Evolutionary conservation across 331 rosid genomes (phyloP).

Genomic region (Pyracantha coccinea): DNA sequence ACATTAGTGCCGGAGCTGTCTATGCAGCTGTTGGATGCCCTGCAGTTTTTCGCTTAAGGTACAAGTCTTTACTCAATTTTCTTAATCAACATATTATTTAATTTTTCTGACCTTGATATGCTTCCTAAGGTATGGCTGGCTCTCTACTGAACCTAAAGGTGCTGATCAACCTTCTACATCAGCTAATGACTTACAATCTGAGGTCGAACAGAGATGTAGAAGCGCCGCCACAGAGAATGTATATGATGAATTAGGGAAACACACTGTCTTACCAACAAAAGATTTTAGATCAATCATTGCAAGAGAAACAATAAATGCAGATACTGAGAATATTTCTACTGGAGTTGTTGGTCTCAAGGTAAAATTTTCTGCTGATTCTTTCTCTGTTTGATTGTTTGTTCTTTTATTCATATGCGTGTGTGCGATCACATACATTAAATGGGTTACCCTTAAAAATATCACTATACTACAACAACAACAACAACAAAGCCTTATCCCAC

Average conservation of each 20-base stretch:
- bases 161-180: constrained; percentile 21
- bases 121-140: constrained; percentile 78
- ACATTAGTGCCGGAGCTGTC: constrained; percentile 46
- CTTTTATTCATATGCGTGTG: background rate
- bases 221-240: constrained; percentile 11
- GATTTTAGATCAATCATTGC: constrained; percentile 17
- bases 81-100: background rate
- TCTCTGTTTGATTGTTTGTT: background rate
- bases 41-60: constrained; percentile 74
- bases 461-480: too few relatives aligned
- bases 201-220: constrained; percentile 19
- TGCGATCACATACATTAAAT: background rate
- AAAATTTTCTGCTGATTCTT: constrained; percentile 4
- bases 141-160: constrained; percentile 23
- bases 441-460: background rate
- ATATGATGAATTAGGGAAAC: constrained; percentile 15
- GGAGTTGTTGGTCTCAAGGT: constrained; percentile 27
- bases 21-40: constrained; percentile 69
- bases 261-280: constrained; percentile 19
- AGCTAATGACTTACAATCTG: constrained; percentile 19
- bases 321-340: constrained; percentile 25
- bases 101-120: constrained; percentile 27
- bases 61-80: constrained; percentile 8
- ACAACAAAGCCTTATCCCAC: too few relatives aligned
- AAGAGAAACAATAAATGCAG: constrained; percentile 26